Base-by-base conservation (phyloP, 2,329 filamentous ascomycete species). In the Aspergillus proliferans region DNA sequence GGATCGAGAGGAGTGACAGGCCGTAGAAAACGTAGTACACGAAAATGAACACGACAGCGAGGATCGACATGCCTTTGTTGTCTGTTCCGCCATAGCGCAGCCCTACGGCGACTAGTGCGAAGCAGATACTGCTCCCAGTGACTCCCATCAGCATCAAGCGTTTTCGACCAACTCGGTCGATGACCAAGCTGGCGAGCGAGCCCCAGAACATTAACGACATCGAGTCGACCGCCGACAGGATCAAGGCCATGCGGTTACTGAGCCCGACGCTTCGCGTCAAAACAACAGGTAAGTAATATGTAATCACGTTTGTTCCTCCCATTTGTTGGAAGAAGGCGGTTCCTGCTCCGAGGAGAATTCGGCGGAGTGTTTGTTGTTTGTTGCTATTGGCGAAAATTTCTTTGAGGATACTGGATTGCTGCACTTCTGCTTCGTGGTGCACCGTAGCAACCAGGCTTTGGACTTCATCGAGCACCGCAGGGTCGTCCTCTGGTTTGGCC, bases 111-210 rank as follows among this genome's bases (percentile, higher is more conserved):
- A 75, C 74, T 10, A 71, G 58, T 28, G 69, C 66, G 65, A 71
- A 76, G 55, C 71, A 77, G n/a, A 70, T 70, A 1, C 66, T 70
- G 51, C 70, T 73, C 10, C 69, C 73, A 3, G 63, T 63, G 44
- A 71, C 70, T 4, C 67, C 70, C 22, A 53, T 58, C 63, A 76
- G 72, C 71, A 76, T 71, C 36, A 76, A 64, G 50, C 63, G 67
- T n/a, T 69, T 62, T 6, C 73, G 64, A 8, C 72, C 73, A 43
- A 68, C 71, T 12, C 69, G 60, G 46, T 76, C 73, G 48, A 76
- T 73, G n/a, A 73, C 64, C 43, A 75, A 70, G 51, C 69, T 70
- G 6, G 72, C 67, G 15, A 71, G 45, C 36, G 62, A 28, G 14
- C 41, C 47, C 45, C 51, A 56, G 45, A 59, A 45, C 34, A 55